Conservation (phyloP, 2,329 filamentous ascomycete genomes). For the Graphilbum fragrans region DNA sequence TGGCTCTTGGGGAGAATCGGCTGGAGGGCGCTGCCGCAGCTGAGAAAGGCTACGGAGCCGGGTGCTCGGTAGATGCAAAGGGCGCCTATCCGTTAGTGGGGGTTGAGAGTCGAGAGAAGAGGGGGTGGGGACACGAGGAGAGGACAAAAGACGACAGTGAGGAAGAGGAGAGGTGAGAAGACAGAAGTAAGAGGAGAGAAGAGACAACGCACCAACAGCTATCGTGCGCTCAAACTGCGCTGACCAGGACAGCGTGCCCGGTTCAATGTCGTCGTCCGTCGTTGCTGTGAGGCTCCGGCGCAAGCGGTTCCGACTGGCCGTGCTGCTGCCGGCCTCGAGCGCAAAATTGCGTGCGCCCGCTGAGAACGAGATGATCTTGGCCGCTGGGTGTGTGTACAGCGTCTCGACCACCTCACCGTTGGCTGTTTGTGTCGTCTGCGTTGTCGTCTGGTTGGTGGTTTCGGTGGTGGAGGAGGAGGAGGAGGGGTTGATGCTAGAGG, state of each 20-base stretch:
- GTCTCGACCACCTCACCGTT: constrained; percentile 42
- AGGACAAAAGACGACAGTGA: not conserved
- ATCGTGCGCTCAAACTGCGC: constrained; percentile 71
- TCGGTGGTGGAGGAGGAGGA: not conserved
- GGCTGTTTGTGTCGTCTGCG: constrained; percentile 2
- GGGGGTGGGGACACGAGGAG: too few relatives aligned
- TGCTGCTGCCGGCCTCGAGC: constrained; percentile 17
- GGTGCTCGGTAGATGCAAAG: constrained; percentile 78
- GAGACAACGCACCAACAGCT: constrained; percentile 50
- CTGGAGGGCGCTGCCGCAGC: constrained; percentile 71
- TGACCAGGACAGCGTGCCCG: constrained; percentile 59
- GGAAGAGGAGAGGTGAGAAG: not conserved
- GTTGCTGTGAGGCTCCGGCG: constrained; percentile 4
- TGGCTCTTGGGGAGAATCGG: constrained; percentile 83
- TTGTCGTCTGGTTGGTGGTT: not conserved
- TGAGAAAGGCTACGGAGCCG: constrained; percentile 77
- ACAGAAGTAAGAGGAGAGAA: not conserved
- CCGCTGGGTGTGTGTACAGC: constrained; percentile 61
- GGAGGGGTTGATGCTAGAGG: constrained; percentile 2
- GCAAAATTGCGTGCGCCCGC: constrained; percentile 21
- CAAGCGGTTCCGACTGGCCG: constrained; percentile 10
- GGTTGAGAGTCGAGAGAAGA: too few relatives aligned
- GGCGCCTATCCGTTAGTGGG: constrained; percentile 52
- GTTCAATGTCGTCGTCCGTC: constrained; percentile 28
- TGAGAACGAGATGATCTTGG: constrained; percentile 52